These are phyloP conservation scores for Acanthamoeba divionensis DNA, from an alignment of 208 protist species.

Conservation along the genomic window DNA sequence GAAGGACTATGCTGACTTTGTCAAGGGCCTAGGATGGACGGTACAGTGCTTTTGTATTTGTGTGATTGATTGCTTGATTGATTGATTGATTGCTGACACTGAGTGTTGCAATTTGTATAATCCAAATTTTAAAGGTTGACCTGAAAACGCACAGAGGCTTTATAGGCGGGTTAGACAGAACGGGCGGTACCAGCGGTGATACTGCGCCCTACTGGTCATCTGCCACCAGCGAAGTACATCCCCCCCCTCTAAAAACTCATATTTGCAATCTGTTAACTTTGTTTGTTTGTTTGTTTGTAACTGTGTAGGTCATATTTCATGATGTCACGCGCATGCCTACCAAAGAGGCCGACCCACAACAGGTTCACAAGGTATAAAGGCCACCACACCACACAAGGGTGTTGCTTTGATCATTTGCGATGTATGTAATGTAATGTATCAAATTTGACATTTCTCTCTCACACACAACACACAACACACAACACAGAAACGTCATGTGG, in stretches of 20 bases:
- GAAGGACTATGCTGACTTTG: conserved; percentile 73
- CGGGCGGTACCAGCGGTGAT: conserved; percentile 57
- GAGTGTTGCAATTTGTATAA: background rate
- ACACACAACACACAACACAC: background rate
- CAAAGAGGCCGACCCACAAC: conserved; percentile 68
- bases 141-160: conserved; percentile 75
- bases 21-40: conserved; percentile 74
- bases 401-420: background rate
- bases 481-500: conserved; percentile 76
- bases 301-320: conserved; percentile 80
- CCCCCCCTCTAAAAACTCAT: too few relatives aligned
- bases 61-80: background rate
- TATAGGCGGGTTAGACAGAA: conserved; percentile 75
- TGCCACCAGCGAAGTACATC: background rate
- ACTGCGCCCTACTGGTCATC: conserved; percentile 73
- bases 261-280: background rate
- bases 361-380: conserved; percentile 67
- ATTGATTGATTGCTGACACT: background rate
- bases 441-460: too few relatives aligned
- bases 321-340: conserved; percentile 78
- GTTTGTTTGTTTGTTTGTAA: too few relatives aligned
- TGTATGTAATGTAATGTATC: too few relatives aligned
- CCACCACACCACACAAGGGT: background rate
- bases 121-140: conserved; percentile 53
- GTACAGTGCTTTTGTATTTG: background rate